Evolutionary conservation across 1,284 basidiomycete species (phyloP).

Genomic region (Malassezia psittaci): DNA sequence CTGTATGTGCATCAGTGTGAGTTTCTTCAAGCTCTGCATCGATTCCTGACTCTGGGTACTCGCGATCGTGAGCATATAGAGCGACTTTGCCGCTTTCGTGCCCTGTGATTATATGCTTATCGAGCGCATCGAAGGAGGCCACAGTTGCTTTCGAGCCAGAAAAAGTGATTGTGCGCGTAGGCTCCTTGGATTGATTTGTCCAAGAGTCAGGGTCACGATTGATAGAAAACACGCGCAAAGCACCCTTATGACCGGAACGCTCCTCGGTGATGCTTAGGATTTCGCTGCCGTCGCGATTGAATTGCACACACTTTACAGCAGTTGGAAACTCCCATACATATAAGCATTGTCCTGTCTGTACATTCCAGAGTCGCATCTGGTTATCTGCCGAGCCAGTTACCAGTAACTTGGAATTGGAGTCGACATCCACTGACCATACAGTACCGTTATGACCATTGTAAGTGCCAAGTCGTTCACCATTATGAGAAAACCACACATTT

Average conservation of each 20-base stretch:
- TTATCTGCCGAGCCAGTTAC: constrained; percentile 82
- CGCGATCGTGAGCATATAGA: constrained; percentile 41
- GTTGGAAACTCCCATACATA: constrained; percentile 86
- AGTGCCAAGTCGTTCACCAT: constrained; percentile 92
- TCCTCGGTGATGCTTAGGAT: constrained; percentile 86
- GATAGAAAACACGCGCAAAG: constrained; percentile 74
- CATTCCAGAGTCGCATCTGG: constrained; percentile 79
- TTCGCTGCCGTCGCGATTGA: constrained; percentile 60
- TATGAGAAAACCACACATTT: constrained; percentile 97
- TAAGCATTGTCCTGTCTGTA: constrained; percentile 73
- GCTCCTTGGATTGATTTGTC: constrained; percentile 36
- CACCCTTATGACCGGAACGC: constrained; percentile 65
- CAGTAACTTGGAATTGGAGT: constrained; percentile 75
- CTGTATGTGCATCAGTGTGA: constrained; percentile 40
- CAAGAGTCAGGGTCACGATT: constrained; percentile 40
- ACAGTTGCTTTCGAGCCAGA: constrained; percentile 69
- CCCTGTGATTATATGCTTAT: constrained; percentile 74
- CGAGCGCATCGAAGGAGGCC: constrained; percentile 73
- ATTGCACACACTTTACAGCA: constrained; percentile 86
- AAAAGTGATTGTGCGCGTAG: constrained; percentile 44
- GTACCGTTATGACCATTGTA: constrained; percentile 93
- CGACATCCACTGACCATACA: constrained; percentile 91
- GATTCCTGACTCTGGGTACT: constrained; percentile 50
- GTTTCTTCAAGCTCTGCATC: constrained; percentile 81
- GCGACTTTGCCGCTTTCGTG: constrained; percentile 89